phyloP scores from a whole-genome alignment of 306 rosid genomes.

The Quercus dentata region DNA sequence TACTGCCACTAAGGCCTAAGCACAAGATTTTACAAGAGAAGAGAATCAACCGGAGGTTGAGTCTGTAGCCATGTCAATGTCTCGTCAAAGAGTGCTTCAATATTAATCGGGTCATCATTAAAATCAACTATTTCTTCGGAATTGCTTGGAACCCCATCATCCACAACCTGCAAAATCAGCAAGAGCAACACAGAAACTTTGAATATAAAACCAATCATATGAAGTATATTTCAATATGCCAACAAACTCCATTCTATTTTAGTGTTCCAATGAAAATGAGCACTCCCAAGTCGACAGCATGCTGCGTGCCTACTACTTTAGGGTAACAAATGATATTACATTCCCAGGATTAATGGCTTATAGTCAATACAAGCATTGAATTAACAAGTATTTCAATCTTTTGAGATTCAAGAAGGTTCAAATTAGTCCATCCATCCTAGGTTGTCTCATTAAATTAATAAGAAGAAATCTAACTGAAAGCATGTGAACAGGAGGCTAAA shows the following conservation, averaged over 20 bases:
- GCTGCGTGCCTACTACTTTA: background rate
- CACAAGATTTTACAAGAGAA: constrained; percentile 4
- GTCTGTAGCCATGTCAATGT: constrained; percentile 38
- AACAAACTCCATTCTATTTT: background rate
- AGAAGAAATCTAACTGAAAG: background rate
- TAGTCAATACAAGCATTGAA: too few species aligned
- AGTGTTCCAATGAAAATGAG: too few species aligned
- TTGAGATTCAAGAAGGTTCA: background rate
- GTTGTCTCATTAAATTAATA: background rate
- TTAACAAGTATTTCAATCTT: background rate
- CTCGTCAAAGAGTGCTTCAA: constrained; percentile 61
- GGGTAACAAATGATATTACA: too few species aligned
- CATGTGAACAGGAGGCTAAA: background rate
- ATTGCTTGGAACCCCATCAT: constrained; percentile 29
- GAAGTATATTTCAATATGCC: background rate
- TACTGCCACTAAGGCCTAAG: constrained; percentile 6
- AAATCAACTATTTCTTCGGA: constrained; percentile 42
- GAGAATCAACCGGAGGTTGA: constrained; percentile 10
- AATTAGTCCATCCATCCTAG: background rate
- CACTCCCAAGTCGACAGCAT: too few species aligned
- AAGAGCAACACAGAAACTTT: background rate
- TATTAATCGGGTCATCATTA: constrained; percentile 35
- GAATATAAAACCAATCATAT: background rate
- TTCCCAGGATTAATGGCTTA: too few species aligned
- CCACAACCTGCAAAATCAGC: constrained; percentile 39